A percentile compares a stretch with the other conserved stretches of the same genome.
These are phyloP conservation scores for Chlamydomonas incerta DNA, from an alignment of 139 green algal species.

Conservation along the genomic window DNA sequence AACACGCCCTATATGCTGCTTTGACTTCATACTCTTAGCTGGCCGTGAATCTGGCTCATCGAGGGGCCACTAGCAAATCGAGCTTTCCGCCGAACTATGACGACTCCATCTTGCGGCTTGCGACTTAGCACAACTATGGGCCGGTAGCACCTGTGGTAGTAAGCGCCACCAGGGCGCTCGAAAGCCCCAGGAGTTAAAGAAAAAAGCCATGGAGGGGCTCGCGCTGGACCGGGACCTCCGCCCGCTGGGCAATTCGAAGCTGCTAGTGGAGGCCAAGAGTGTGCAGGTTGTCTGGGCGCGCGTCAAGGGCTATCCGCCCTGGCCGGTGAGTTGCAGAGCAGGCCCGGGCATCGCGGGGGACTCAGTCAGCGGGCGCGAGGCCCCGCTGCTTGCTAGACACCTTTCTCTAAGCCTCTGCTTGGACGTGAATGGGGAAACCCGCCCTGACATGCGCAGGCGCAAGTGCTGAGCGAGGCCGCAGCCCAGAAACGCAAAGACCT, in stretches of 20 bases:
- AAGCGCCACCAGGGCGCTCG: neutral
- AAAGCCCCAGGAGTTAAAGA: no score
- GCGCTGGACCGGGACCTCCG: no score
- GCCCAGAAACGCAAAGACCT: slow-evolving; percentile 49
- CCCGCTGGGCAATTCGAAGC: neutral
- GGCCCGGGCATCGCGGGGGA: neutral
- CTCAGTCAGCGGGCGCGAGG: neutral
- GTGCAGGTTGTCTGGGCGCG: slow-evolving; percentile 68
- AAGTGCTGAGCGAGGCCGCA: slow-evolving; percentile 51
- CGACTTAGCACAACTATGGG: neutral
- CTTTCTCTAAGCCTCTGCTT: neutral
- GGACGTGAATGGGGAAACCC: no score
- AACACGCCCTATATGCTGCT: no score
- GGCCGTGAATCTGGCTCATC: no score
- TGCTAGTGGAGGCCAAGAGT: slow-evolving; percentile 33
- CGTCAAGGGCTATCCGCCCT: slow-evolving; percentile 82
- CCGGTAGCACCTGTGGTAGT: neutral
- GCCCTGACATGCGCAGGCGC: slow-evolving; percentile 27
- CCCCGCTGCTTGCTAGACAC: neutral
- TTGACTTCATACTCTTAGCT: no score
- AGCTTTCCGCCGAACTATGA: no score
- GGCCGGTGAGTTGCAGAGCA: slow-evolving; percentile 75
- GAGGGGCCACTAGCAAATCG: no score
- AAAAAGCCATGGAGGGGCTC: no score
- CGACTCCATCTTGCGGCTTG: no score